Evolutionary conservation across 2,329 filamentous ascomycete genomes (phyloP).

Genomic region (Ceratocystis huliohia): DNA sequence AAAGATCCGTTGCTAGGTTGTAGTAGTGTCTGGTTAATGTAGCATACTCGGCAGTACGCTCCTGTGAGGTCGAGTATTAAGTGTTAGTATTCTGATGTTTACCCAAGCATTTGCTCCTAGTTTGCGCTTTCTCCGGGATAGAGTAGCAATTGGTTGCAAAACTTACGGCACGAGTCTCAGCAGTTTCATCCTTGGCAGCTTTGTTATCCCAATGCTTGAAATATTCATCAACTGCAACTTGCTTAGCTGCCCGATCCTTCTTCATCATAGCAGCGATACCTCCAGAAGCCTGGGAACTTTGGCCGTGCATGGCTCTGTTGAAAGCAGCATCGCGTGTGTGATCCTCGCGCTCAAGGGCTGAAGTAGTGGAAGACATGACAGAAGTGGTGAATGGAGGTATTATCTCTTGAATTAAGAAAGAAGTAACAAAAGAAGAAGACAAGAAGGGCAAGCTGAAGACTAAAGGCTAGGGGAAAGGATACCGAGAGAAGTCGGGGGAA

Average conservation of each 20-base stretch:
- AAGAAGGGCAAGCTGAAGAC: conserved; percentile 20
- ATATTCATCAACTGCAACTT: conserved; percentile 77
- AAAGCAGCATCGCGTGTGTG: conserved; percentile 78
- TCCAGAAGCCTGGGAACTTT: conserved; percentile 53
- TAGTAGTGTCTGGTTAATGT: conserved; percentile 93
- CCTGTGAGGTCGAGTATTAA: conserved; percentile 33
- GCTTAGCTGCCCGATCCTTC: conserved; percentile 65
- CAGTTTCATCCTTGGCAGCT: conserved; percentile 63
- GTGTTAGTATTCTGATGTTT: neutral
- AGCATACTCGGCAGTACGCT: conserved; percentile 76
- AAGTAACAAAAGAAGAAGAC: conserved; percentile 14
- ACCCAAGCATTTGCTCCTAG: neutral
- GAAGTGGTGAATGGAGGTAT: conserved; percentile 7
- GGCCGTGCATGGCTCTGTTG: conserved; percentile 75
- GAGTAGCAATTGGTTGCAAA: neutral
- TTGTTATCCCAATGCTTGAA: conserved; percentile 97
- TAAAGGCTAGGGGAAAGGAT: neutral
- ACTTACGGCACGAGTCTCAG: conserved; percentile 62
- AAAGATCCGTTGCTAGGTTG: conserved; percentile 89
- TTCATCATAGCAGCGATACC: conserved; percentile 71
- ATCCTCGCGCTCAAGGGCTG: conserved; percentile 60
- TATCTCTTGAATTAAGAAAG: conserved; percentile 18
- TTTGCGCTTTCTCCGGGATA: neutral
- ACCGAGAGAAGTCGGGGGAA: neutral
- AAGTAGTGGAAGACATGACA: conserved; percentile 19